A percentile compares a stretch with the other conserved stretches of the same genome.
These are phyloP conservation scores for Paspalum vaginatum DNA, from an alignment of 176 grass and related monocot genomes.

Conservation along the genomic window DNA sequence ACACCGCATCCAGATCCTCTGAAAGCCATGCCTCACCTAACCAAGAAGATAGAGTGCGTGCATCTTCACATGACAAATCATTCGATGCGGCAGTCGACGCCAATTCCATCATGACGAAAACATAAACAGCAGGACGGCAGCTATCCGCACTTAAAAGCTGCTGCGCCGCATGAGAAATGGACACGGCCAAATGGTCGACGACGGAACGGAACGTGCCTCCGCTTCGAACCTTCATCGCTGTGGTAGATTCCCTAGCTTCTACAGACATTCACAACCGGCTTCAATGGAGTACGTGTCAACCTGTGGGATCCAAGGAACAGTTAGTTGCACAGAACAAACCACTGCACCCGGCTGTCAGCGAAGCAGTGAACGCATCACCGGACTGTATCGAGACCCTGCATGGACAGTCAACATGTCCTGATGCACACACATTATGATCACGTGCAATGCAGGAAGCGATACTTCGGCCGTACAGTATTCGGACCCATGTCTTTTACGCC, in stretches of 20 bases:
- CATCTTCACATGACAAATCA: slow-evolving; percentile 49
- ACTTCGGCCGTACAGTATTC: background rate
- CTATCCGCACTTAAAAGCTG: slow-evolving; percentile 6
- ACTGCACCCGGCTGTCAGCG: slow-evolving; percentile 30
- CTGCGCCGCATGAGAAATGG: slow-evolving; percentile 21
- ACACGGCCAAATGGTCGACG: background rate
- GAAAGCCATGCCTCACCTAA: slow-evolving; percentile 39
- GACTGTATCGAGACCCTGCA: background rate
- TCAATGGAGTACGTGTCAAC: slow-evolving; percentile 29
- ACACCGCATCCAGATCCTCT: slow-evolving; percentile 33
- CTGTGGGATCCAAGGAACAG: slow-evolving; percentile 44
- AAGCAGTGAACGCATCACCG: slow-evolving; percentile 41
- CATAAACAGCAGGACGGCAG: background rate
- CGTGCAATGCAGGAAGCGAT: background rate
- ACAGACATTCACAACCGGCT: slow-evolving; percentile 42
- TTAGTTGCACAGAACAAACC: slow-evolving; percentile 8
- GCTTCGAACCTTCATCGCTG: slow-evolving; percentile 31
- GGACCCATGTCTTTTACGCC: slow-evolving; percentile 20
- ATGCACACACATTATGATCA: background rate
- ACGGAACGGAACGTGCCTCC: slow-evolving; percentile 27
- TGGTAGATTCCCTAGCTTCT: slow-evolving; percentile 46
- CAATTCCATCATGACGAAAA: slow-evolving; percentile 1
- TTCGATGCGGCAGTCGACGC: slow-evolving; percentile 22
- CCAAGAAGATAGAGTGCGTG: slow-evolving; percentile 8
- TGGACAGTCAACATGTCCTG: background rate